Conservation (phyloP, 2,329 filamentous ascomycete genomes). For the Fusarium proliferatum region DNA sequence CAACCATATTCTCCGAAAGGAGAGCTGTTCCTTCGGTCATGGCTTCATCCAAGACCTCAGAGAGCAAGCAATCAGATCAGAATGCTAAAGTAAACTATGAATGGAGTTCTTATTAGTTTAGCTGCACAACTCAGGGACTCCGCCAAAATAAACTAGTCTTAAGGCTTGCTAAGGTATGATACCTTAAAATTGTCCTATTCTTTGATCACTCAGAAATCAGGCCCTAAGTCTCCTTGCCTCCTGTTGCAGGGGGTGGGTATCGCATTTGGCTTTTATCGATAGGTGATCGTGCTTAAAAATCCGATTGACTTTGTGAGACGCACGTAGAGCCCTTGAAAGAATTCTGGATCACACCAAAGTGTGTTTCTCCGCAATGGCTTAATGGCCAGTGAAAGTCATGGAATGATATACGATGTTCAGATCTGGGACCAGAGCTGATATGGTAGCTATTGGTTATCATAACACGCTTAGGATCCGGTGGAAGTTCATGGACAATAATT, state of each 20-base stretch:
- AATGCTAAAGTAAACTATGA: neutral
- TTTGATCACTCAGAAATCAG: too few relatives aligned
- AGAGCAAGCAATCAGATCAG: neutral
- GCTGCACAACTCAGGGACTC: too few relatives aligned
- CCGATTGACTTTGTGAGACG: neutral
- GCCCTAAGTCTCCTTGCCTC: too few relatives aligned
- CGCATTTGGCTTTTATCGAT: neutral
- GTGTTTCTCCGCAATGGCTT: neutral
- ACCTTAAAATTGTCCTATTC: too few relatives aligned
- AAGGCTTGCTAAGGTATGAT: too few relatives aligned
- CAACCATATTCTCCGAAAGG: too few relatives aligned
- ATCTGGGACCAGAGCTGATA: neutral
- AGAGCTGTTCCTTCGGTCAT: neutral
- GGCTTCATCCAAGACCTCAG: too few relatives aligned
- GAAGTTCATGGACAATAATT: neutral
- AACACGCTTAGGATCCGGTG: neutral
- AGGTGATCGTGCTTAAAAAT: neutral
- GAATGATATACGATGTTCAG: neutral
- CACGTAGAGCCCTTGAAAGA: neutral
- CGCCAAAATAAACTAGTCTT: neutral
- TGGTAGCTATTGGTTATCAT: neutral
- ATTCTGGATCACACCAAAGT: neutral
- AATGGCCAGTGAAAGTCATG: neutral
- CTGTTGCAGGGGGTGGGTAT: neutral
- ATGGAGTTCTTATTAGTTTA: too few relatives aligned